Conservation (phyloP, 1,139 yeast genomes). For the Geotrichum fermentans region DNA sequence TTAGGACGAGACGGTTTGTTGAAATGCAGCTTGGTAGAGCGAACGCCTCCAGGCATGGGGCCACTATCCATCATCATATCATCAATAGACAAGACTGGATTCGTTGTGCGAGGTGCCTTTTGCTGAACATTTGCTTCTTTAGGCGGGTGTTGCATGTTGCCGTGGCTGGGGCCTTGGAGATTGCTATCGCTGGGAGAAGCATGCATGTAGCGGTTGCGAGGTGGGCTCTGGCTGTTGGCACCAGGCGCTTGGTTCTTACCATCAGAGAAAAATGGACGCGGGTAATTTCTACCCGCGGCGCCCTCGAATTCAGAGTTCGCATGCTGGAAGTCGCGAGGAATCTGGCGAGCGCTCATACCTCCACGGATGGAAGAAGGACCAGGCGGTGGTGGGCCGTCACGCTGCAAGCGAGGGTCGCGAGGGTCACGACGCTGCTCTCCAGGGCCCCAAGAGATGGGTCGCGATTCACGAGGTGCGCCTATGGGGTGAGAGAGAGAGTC, state of each 20-base stretch:
- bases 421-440: neutral
- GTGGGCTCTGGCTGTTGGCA: conserved; percentile 1
- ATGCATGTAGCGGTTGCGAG: neutral
- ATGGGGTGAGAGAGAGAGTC: neutral
- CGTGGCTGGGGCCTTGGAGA: neutral
- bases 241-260: neutral
- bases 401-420: neutral
- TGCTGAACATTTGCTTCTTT: neutral
- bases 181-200: conserved; percentile 2
- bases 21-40: conserved; percentile 6
- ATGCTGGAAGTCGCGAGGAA: conserved; percentile 10
- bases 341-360: conserved; percentile 4
- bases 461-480: neutral
- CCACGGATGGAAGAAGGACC: conserved; percentile 1
- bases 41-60: conserved; percentile 21
- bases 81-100: conserved; percentile 9
- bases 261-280: conserved; percentile 9
- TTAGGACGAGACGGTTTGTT: conserved; percentile 6
- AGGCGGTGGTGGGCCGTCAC: neutral
- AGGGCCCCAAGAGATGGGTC: conserved; percentile 8
- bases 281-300: conserved; percentile 3
- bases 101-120: neutral
- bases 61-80: conserved; percentile 22
- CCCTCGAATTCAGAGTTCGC: conserved; percentile 2
- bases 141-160: neutral